phyloP scores from a whole-genome alignment of 2,329 filamentous ascomycete species.

The Alternaria sp. region DNA sequence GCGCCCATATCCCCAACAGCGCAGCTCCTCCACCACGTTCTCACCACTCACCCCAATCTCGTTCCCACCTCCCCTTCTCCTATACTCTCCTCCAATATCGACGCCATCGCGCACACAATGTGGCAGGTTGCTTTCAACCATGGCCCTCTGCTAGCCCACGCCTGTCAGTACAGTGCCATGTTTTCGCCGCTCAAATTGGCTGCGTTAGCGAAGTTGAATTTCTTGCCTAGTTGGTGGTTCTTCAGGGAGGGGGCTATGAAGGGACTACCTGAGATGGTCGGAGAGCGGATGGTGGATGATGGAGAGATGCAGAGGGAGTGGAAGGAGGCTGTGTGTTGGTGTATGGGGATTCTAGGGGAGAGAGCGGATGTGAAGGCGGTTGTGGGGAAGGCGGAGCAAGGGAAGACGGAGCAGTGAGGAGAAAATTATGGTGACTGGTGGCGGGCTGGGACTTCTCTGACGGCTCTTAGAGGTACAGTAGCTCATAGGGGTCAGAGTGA shows the following conservation, averaged over 20 bases:
- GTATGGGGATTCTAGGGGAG: background rate
- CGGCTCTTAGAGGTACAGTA: background rate
- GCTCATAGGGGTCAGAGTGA: background rate
- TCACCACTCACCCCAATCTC: slow-evolving; percentile 3
- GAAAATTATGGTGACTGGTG: background rate
- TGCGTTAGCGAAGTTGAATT: slow-evolving; percentile 27
- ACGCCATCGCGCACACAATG: slow-evolving; percentile 21
- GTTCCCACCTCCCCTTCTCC: background rate
- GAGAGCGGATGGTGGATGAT: slow-evolving; percentile 11
- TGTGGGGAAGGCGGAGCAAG: background rate
- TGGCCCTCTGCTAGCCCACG: slow-evolving; percentile 4
- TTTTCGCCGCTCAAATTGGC: slow-evolving; percentile 21
- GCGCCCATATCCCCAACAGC: background rate
- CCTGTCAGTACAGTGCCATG: slow-evolving; percentile 20
- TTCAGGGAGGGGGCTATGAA: slow-evolving; percentile 3
- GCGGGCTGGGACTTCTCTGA: background rate
- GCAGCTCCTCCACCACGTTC: background rate
- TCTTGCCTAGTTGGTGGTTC: slow-evolving; percentile 37
- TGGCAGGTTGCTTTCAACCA: slow-evolving; percentile 24
- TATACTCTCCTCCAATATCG: slow-evolving; percentile 9
- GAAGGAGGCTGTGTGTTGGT: slow-evolving; percentile 1
- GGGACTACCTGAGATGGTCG: background rate
- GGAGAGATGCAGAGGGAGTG: slow-evolving; percentile 18
- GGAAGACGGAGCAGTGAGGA: background rate
- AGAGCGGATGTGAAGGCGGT: background rate